Conservation (phyloP, 1,284 basidiomycete genomes). For the Termitomyces sp. region DNA sequence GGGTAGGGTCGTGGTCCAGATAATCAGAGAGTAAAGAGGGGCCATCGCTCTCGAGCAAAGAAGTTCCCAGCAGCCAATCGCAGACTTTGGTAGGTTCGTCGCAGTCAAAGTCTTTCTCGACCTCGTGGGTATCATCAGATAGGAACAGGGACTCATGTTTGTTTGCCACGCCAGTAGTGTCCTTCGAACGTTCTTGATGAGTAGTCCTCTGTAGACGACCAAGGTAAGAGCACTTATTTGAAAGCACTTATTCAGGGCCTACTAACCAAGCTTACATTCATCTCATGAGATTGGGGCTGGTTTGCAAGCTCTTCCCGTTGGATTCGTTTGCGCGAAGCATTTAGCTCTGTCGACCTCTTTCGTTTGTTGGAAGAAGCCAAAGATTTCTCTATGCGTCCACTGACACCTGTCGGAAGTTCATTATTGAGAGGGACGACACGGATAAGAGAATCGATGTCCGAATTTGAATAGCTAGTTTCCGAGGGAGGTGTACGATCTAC, state of each 20-base stretch:
- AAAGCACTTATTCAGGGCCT: not conserved
- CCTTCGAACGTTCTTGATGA: not conserved
- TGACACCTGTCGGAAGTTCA: not conserved
- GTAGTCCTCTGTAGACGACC: not conserved
- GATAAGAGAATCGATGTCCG: constrained; percentile 19
- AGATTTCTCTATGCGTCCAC: not conserved
- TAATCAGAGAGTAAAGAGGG: constrained; percentile 30
- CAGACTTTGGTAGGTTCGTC: constrained; percentile 18
- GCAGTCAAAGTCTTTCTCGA: not conserved
- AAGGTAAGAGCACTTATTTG: not conserved
- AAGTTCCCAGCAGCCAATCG: not conserved
- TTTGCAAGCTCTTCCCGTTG: not conserved
- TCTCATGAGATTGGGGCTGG: not conserved
- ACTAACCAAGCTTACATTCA: not conserved
- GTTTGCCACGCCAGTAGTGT: not conserved
- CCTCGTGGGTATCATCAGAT: not conserved
- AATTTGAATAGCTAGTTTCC: constrained; percentile 15
- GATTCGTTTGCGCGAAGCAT: constrained; percentile 9
- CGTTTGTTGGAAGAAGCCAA: constrained; percentile 3
- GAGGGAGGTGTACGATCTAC: constrained; percentile 3
- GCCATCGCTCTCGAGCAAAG: not conserved
- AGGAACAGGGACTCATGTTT: constrained; percentile 7
- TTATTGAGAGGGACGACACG: constrained; percentile 14
- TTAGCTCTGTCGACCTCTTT: not conserved
- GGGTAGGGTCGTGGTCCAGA: constrained; percentile 13